These are phyloP conservation scores for Pleurotus salmoneostramineus DNA, from an alignment of 768 basidiomycete genomes.

Conservation along the genomic window DNA sequence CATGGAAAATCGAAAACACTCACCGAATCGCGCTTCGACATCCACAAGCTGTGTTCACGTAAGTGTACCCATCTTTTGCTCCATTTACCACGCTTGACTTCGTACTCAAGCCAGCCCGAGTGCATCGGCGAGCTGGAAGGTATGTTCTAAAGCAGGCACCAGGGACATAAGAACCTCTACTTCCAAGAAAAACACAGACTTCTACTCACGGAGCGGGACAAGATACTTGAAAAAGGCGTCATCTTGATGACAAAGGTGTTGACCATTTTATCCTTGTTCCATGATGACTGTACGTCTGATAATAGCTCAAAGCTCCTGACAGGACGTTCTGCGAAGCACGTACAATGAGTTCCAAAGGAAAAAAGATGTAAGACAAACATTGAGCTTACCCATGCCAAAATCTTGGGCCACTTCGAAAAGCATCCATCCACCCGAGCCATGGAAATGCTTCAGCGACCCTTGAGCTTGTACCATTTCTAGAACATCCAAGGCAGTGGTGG, in stretches of 20 bases:
- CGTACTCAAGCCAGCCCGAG: slow-evolving; percentile 79
- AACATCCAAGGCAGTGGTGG: slow-evolving; percentile 72
- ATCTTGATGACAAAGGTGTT: slow-evolving; percentile 80
- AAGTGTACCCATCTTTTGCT: slow-evolving; percentile 87
- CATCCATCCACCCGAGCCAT: slow-evolving; percentile 75
- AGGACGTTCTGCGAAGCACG: slow-evolving; percentile 66
- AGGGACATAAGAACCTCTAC: background rate
- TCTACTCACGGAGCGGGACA: slow-evolving; percentile 55
- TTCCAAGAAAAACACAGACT: background rate
- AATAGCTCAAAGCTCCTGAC: slow-evolving; percentile 86
- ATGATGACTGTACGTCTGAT: slow-evolving; percentile 74
- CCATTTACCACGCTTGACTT: slow-evolving; percentile 93
- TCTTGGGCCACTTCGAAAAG: slow-evolving; percentile 88
- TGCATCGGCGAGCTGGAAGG: slow-evolving; percentile 42
- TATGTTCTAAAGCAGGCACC: slow-evolving; percentile 24
- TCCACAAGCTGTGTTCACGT: slow-evolving; percentile 79
- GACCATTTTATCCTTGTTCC: slow-evolving; percentile 80
- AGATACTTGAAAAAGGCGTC: slow-evolving; percentile 57
- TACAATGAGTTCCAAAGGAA: slow-evolving; percentile 9
- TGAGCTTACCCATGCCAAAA: slow-evolving; percentile 81
- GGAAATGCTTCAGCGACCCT: slow-evolving; percentile 60
- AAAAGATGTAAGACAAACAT: background rate
- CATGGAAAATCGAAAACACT: slow-evolving; percentile 18
- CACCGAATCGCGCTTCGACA: slow-evolving; percentile 89
- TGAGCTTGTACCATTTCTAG: slow-evolving; percentile 60